Conservation (phyloP, 2,329 filamentous ascomycete species). For the Microdochium trichocladiopsis region DNA sequence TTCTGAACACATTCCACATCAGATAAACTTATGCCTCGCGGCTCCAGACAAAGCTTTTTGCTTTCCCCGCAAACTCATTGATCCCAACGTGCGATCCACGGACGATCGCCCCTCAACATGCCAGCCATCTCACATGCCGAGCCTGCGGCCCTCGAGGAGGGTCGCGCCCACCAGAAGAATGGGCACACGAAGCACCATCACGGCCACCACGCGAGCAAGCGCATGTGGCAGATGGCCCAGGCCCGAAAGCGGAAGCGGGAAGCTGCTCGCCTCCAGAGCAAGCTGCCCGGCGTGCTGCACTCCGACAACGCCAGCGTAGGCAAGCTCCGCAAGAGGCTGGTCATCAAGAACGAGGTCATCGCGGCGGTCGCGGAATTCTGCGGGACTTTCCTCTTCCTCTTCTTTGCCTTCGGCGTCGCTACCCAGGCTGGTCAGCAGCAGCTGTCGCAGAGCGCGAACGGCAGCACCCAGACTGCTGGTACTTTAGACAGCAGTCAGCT, state of each 20-base stretch:
- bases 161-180: not conserved
- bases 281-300: not conserved
- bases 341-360: conserved; percentile 15
- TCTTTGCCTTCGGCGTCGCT: conserved; percentile 27
- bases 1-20: no score
- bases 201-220: not conserved
- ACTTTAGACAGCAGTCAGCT: conserved; percentile 15
- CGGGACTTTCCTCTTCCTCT: conserved; percentile 35
- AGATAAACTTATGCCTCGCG: no score
- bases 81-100: no score
- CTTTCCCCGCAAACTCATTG: no score
- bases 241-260: not conserved
- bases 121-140: not conserved
- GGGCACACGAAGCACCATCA: not conserved
- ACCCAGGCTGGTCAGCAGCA: not conserved
- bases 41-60: no score
- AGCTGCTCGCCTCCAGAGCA: not conserved
- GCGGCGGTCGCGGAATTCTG: conserved; percentile 32
- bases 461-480: conserved; percentile 7
- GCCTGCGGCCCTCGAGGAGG: not conserved
- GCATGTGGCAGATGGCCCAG: not conserved
- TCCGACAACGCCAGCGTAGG: not conserved
- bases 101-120: no score
- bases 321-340: not conserved
- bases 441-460: not conserved